phyloP scores from a whole-genome alignment of 2,329 filamentous ascomycete species.

The Xylaria sp. region DNA sequence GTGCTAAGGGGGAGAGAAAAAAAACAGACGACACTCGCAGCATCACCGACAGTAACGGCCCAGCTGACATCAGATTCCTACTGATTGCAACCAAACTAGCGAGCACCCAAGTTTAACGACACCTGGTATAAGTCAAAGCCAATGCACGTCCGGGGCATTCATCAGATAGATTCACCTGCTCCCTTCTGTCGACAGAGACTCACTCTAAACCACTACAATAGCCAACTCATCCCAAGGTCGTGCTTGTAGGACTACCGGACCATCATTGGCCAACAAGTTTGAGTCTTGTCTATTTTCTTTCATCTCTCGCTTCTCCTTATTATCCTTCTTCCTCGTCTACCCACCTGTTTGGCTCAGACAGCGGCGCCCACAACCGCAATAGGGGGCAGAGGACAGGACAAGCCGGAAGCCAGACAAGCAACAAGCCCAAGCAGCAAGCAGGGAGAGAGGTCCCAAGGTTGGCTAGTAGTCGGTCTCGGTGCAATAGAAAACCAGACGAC shows the following conservation, averaged over 20 bases:
- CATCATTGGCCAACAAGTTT: conserved; percentile 35
- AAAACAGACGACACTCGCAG: background rate
- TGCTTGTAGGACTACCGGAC: conserved; percentile 42
- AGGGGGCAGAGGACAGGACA: background rate
- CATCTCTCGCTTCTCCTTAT: conserved; percentile 8
- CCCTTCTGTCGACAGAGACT: background rate
- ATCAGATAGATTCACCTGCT: background rate
- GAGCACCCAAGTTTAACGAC: background rate
- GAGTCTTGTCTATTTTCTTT: conserved; percentile 17
- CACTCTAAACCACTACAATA: background rate
- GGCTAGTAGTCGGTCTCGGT: background rate
- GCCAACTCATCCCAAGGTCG: conserved; percentile 32
- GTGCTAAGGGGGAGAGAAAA: background rate
- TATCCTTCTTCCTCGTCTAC: background rate
- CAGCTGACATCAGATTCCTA: conserved; percentile 17
- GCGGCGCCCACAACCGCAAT: conserved; percentile 7
- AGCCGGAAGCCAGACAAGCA: conserved; percentile 7
- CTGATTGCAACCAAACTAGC: conserved; percentile 16
- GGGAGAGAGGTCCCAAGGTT: background rate
- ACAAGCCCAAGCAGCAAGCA: conserved; percentile 11
- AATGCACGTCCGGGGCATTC: conserved; percentile 17
- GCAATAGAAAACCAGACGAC: conserved; percentile 13
- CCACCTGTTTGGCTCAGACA: conserved; percentile 10
- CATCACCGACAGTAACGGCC: conserved; percentile 5
- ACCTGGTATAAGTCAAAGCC: conserved; percentile 17